phyloP scores from a whole-genome alignment of 202 grass and related monocot species.

The Saccharum hybrid region DNA sequence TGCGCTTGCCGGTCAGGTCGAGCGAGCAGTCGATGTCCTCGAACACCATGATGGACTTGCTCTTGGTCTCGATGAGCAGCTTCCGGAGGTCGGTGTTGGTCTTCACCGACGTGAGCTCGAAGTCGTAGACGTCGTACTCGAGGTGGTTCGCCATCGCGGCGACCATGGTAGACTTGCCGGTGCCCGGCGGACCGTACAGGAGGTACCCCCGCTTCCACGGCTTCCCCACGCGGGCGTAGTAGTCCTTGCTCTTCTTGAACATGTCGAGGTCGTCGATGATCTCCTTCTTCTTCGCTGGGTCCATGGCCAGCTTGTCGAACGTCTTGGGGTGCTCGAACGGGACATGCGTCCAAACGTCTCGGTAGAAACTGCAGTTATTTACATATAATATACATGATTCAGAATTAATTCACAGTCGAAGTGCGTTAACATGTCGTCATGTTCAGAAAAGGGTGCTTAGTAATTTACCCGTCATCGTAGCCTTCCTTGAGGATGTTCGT shows the following conservation, averaged over 20 bases:
- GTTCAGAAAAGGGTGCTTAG: neutral
- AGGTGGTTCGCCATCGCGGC: neutral
- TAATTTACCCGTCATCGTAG: neutral
- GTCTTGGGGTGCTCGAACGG: neutral
- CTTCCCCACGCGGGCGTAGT: neutral
- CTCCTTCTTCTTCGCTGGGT: neutral
- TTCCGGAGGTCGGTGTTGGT: constrained; percentile 1
- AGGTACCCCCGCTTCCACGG: neutral
- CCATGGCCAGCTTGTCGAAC: constrained; percentile 4
- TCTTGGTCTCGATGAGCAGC: neutral
- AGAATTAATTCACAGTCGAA: too few relatives aligned
- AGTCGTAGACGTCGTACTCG: neutral
- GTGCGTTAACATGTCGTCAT: too few relatives aligned
- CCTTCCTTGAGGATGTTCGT: neutral
- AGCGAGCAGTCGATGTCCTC: constrained; percentile 8
- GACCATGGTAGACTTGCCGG: neutral
- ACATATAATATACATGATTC: too few relatives aligned
- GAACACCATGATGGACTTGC: constrained; percentile 9
- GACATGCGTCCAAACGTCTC: neutral
- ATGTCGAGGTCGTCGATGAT: neutral
- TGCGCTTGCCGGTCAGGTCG: neutral
- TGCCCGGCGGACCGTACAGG: neutral
- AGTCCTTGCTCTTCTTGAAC: neutral
- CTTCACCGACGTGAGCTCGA: constrained; percentile 8
- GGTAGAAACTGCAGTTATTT: neutral